Conservation (phyloP, 176 grass and related monocot genomes). For the Olyra latifolia region DNA sequence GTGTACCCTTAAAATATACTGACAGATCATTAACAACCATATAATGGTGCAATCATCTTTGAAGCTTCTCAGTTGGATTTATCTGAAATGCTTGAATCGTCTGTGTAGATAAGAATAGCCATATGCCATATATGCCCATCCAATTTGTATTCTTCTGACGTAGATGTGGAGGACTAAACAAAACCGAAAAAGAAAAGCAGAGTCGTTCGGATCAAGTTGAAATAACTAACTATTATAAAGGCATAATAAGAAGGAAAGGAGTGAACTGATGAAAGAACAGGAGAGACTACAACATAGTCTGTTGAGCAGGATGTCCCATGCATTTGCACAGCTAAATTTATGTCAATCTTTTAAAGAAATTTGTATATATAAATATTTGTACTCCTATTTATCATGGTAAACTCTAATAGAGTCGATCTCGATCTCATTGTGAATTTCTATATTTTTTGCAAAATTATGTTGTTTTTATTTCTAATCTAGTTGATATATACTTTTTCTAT, state of each 20-base stretch:
- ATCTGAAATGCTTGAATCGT: neutral
- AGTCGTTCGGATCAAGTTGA: neutral
- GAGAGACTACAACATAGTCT: neutral
- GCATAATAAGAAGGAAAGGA: neutral
- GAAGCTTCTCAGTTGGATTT: neutral
- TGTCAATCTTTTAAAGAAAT: too few species aligned
- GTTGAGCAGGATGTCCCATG: too few species aligned
- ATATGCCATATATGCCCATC: neutral
- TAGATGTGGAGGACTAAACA: neutral
- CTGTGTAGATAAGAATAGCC: neutral
- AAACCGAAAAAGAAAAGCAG: neutral
- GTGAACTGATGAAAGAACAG: neutral
- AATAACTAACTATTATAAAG: neutral
- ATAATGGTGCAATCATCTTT: slow-evolving; percentile 6
- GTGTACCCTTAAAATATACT: neutral
- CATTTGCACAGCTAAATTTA: too few species aligned
- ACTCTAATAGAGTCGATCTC: too few species aligned
- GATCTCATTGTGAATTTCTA: too few species aligned
- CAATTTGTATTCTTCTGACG: slow-evolving; percentile 1
- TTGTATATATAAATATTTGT: too few species aligned
- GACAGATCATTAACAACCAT: neutral
- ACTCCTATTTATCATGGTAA: too few species aligned
- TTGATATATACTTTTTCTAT: too few species aligned
- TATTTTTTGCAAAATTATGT: too few species aligned
- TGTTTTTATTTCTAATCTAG: too few species aligned